Evolutionary conservation across 768 basidiomycete species (phyloP).

Genomic region (Boletellus ananas): DNA sequence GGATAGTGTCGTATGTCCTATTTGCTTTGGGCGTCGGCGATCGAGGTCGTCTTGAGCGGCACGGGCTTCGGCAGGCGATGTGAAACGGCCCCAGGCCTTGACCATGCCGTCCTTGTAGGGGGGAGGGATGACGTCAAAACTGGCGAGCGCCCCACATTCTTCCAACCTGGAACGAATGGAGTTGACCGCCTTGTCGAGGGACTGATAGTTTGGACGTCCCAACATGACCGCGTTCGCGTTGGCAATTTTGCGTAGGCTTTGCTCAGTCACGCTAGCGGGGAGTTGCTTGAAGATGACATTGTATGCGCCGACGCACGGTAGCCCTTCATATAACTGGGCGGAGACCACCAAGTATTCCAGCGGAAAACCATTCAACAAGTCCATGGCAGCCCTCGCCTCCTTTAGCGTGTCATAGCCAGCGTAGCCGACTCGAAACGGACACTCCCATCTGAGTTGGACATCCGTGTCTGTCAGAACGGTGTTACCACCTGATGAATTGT

Average conservation of each 20-base stretch:
- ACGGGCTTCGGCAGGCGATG: slow-evolving; percentile 48
- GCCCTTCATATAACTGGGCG: slow-evolving; percentile 50
- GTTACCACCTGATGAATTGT: slow-evolving; percentile 31
- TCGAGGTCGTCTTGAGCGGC: slow-evolving; percentile 48
- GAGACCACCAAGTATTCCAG: slow-evolving; percentile 40
- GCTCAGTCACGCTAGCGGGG: slow-evolving; percentile 41
- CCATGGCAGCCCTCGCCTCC: slow-evolving; percentile 51
- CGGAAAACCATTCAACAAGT: slow-evolving; percentile 34
- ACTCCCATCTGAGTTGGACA: slow-evolving; percentile 58
- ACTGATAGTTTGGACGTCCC: slow-evolving; percentile 45
- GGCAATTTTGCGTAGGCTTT: slow-evolving; percentile 44
- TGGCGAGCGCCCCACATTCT: slow-evolving; percentile 34
- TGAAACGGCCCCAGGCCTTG: slow-evolving; percentile 55
- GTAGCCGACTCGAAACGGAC: slow-evolving; percentile 53
- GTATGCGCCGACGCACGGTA: slow-evolving; percentile 54
- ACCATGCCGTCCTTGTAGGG: slow-evolving; percentile 49
- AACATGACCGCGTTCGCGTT: slow-evolving; percentile 49
- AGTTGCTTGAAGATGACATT: slow-evolving; percentile 60
- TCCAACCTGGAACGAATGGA: slow-evolving; percentile 37
- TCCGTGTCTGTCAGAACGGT: slow-evolving; percentile 49
- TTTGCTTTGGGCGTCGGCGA: slow-evolving; percentile 40
- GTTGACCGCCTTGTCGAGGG: slow-evolving; percentile 33
- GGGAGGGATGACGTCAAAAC: slow-evolving; percentile 46
- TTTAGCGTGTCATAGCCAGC: slow-evolving; percentile 54
- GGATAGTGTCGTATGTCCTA: slow-evolving; percentile 44